Evolutionary conservation across 2,329 filamentous ascomycete genomes (phyloP).

Genomic region (Arthrinium phaeospermum): DNA sequence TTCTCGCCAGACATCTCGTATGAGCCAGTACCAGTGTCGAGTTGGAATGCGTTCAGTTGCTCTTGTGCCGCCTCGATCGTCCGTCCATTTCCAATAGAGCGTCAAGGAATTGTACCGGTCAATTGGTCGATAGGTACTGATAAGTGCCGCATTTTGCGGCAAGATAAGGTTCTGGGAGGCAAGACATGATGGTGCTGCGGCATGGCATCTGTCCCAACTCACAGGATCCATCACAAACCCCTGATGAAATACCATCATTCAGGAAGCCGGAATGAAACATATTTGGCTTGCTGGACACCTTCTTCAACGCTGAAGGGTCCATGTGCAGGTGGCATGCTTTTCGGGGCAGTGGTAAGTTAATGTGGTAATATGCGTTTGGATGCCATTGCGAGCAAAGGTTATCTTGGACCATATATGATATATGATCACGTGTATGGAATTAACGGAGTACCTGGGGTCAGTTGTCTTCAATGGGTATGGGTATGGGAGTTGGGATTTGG

Average conservation of each 20-base stretch:
- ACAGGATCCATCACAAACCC: background rate
- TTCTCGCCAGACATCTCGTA: background rate
- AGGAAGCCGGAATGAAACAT: background rate
- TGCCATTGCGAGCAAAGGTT: background rate
- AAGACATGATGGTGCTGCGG: background rate
- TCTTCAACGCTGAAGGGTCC: background rate
- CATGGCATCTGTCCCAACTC: background rate
- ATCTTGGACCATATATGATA: conserved; percentile 12
- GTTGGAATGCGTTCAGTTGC: background rate
- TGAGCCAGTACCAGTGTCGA: background rate
- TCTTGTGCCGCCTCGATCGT: background rate
- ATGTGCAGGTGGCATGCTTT: background rate
- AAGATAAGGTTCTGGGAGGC: background rate
- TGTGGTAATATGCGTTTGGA: background rate
- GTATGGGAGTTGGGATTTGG: background rate
- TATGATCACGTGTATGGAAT: conserved; percentile 9
- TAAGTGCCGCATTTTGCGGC: background rate
- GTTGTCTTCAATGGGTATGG: background rate
- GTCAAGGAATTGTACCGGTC: background rate
- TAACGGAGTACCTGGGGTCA: background rate
- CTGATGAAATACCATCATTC: background rate
- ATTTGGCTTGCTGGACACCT: background rate
- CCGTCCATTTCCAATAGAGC: background rate
- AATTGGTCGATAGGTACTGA: background rate
- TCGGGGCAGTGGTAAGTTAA: background rate